Conservation (phyloP, 1,284 basidiomycete species). For the Boletus sp. region DNA sequence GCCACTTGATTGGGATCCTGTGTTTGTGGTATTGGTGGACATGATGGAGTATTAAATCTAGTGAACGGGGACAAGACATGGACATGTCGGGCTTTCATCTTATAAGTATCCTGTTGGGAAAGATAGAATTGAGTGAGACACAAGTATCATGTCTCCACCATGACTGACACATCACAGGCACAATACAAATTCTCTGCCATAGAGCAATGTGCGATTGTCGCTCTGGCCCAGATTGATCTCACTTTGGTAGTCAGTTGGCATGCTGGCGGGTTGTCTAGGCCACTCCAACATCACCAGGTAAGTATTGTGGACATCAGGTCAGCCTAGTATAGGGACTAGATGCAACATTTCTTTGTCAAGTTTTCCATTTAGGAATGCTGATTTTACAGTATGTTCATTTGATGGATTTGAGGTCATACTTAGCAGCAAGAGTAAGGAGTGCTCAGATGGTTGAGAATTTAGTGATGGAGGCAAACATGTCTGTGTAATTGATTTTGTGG, state of each 20-base stretch:
- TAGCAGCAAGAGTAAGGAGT: too few relatives aligned
- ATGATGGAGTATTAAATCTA: neutral
- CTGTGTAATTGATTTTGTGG: too few relatives aligned
- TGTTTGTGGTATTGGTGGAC: neutral
- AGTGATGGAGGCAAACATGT: too few relatives aligned
- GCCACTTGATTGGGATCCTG: neutral
- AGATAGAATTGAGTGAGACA: neutral
- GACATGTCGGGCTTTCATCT: neutral
- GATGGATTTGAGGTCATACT: too few relatives aligned
- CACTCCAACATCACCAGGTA: neutral
- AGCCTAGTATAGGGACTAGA: neutral
- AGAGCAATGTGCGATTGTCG: too few relatives aligned
- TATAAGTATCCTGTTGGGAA: neutral
- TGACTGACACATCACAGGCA: neutral
- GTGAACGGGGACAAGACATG: too few relatives aligned
- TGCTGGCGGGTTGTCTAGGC: neutral
- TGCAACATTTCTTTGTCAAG: too few relatives aligned
- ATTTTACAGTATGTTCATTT: too few relatives aligned
- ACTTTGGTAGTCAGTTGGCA: neutral
- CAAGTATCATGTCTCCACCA: neutral
- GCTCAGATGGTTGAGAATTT: too few relatives aligned
- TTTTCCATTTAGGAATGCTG: too few relatives aligned
- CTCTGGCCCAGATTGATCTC: neutral
- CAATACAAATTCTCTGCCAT: neutral
- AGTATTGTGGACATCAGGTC: neutral